Evolutionary conservation across 2,329 filamentous ascomycete genomes (phyloP), one percentile per base, ranked within the genome.

Genomic region (Fusarium setosum): DNA sequence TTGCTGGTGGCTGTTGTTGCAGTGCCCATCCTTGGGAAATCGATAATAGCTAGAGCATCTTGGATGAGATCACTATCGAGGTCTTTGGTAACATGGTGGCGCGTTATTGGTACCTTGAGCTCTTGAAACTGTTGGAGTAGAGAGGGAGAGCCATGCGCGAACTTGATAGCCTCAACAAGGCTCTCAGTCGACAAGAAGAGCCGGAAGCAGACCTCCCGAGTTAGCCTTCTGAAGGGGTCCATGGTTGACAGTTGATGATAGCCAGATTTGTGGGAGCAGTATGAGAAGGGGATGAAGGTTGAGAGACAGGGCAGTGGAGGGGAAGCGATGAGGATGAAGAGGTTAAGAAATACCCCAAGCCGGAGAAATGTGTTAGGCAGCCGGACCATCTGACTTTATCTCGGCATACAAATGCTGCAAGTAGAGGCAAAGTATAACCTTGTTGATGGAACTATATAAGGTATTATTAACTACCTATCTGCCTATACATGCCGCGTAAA

Each of bases 1-100:
- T 31, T 21, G 23, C 11, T 26, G 10, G 20, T 6, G 20, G 4
- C n/a, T 5, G 45, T 9, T 15, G 20, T 32, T 15, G 32, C 4
- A 8, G 42, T n/a, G 41, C 26, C 15, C 18, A 32, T 4, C 13
- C 10, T 44, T 10, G 47, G 47, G 24, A 57, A 57, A 9, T 32
- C 20, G 13, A 57, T 4, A 21, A 57, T 29, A 11, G 54, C 47
- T 35, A 57, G n/a, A 21, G 26, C 29, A 10, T 57, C 54, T 37
- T 57, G 47, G 7, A 57, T 4, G 23, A 32, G 4, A 6, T 44
- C 47, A 6, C 13, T 24, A 6, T 31, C 23, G 21, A 57, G 54
- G 15, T 44, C 21, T 17, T 34, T 42, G 17, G 17, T 34, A 4
- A 15, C 29, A 21, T 34, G 24, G 13, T 21, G 45, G n/a, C 21